These are phyloP conservation scores for Fusarium lateritium DNA, from an alignment of 2,329 filamentous ascomycete genomes.

Conservation along the genomic window DNA sequence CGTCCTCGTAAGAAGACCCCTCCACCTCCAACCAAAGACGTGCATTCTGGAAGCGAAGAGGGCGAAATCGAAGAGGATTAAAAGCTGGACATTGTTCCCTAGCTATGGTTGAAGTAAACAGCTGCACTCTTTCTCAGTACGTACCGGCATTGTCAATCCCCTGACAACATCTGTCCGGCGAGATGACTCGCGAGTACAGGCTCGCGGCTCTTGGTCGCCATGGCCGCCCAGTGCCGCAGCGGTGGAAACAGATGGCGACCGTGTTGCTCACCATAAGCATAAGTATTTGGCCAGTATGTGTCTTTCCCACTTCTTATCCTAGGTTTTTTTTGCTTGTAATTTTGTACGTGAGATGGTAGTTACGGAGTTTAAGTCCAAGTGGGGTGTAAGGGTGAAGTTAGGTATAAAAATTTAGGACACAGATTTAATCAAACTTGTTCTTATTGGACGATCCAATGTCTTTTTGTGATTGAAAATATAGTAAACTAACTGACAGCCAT, in stretches of 20 bases:
- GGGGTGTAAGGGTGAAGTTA: constrained; percentile 6
- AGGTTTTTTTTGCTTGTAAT: constrained; percentile 39
- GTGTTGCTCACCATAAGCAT: constrained; percentile 30
- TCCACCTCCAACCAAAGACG: constrained; percentile 63
- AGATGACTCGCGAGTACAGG: constrained; percentile 52
- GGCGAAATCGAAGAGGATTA: constrained; percentile 94
- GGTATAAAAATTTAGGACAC: constrained; percentile 12
- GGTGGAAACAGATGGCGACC: constrained; percentile 41
- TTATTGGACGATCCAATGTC: constrained; percentile 27
- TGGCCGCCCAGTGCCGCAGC: constrained; percentile 34
- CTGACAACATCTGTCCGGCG: constrained; percentile 44
- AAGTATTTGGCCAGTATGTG: constrained; percentile 45
- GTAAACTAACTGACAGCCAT: constrained; percentile 44
- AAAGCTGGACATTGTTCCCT: constrained; percentile 26
- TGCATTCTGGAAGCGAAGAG: constrained; percentile 87
- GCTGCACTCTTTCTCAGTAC: constrained; percentile 44
- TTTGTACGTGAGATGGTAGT: constrained; percentile 34
- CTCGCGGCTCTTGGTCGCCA: constrained; percentile 43
- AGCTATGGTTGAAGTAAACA: constrained; percentile 17
- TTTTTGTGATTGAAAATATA: constrained; percentile 35
- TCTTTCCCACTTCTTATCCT: constrained; percentile 35
- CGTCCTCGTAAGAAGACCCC: constrained; percentile 72
- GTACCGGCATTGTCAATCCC: constrained; percentile 48
- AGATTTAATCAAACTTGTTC: constrained; percentile 7
- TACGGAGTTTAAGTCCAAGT: constrained; percentile 12